These are phyloP conservation scores for barrel medic (Medicago truncatula) DNA, from an alignment of 306 rosid genomes.

Conservation along the genomic window MtrunA17r5.0-ANR NC_053042.1:50897501-50898000, in stretches of 20 bases:
- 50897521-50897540: background rate
- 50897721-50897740: no score
- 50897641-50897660: no score
- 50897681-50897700: no score
- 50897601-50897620: no score
- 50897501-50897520: background rate
- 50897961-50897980: constrained; percentile 22
- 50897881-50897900: constrained; percentile 32
- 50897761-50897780: no score
- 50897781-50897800: background rate
- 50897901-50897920: background rate
- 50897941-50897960: constrained; percentile 16
- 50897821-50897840: constrained; percentile 21
- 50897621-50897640: no score
- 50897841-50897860: background rate
- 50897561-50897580: no score
- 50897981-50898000: constrained; percentile 8
- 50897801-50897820: constrained; percentile 13
- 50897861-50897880: background rate
- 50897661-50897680: no score
- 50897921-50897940: background rate
- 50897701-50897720: no score
- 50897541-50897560: no score
- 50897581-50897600: no score
- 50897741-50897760: no score